Evolutionary conservation across 306 rosid genomes (phyloP).

Genomic region (Lathyrus oleraceus): DNA sequence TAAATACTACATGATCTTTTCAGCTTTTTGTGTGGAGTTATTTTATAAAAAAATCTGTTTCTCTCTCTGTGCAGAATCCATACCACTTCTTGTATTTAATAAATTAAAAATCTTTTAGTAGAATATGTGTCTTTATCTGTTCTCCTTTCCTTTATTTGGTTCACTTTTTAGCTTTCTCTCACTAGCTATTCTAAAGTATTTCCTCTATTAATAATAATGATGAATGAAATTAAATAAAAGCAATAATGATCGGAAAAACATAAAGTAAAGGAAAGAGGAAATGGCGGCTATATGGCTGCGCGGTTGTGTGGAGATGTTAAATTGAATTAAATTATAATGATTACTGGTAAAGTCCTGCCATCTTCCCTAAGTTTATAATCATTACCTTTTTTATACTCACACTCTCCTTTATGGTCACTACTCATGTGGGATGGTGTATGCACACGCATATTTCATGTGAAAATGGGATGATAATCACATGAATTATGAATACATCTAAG

Average conservation of each 20-base stretch:
- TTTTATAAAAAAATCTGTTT: background rate
- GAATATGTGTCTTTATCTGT: slow-evolving; percentile 41
- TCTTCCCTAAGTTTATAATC: slow-evolving; percentile 53
- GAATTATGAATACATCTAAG: background rate
- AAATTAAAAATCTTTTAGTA: background rate
- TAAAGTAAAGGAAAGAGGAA: slow-evolving; percentile 34
- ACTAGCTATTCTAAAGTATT: slow-evolving; percentile 5
- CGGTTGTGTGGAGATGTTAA: slow-evolving; percentile 35
- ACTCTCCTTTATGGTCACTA: background rate
- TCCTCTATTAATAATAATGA: background rate
- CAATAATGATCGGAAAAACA: slow-evolving; percentile 23
- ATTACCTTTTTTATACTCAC: slow-evolving; percentile 35
- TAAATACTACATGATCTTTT: slow-evolving; percentile 55
- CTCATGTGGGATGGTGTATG: slow-evolving; percentile 40
- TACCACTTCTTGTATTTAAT: slow-evolving; percentile 16
- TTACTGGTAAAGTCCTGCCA: slow-evolving; percentile 38
- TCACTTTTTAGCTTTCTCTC: slow-evolving; percentile 22
- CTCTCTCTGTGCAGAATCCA: slow-evolving; percentile 29
- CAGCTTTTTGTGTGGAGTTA: slow-evolving; percentile 21
- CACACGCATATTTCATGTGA: slow-evolving; percentile 31
- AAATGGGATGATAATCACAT: background rate
- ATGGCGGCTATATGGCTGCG: slow-evolving; percentile 97
- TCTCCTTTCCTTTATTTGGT: slow-evolving; percentile 20
- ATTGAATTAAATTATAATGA: slow-evolving; percentile 28
- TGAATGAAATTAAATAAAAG: background rate